Conservation (phyloP, 306 rosid genomes). For the Sicyos baderoa region DNA sequence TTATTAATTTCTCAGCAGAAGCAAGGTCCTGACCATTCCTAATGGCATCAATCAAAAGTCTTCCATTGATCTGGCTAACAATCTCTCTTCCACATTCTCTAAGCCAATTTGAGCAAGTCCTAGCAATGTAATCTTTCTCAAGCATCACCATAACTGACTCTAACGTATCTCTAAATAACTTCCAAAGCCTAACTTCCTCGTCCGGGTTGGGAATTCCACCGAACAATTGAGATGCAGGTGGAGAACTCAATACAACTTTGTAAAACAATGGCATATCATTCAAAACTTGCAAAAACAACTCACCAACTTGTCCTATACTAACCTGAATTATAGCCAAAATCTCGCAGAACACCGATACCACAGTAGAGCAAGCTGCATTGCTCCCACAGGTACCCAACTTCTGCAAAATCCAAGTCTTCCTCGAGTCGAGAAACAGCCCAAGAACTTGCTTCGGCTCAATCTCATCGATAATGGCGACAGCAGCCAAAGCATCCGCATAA, state of each 20-base stretch:
- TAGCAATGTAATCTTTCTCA: conserved; percentile 60
- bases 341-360: conserved; percentile 69
- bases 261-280: conserved; percentile 89
- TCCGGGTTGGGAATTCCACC: conserved; percentile 97
- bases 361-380: conserved; percentile 36
- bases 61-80: conserved; percentile 58
- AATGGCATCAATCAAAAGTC: conserved; percentile 62
- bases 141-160: conserved; percentile 61
- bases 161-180: conserved; percentile 63
- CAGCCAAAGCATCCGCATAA: conserved; percentile 82
- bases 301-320: conserved; percentile 86
- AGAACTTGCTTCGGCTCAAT: conserved; percentile 57
- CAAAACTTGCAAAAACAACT: conserved; percentile 75
- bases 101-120: conserved; percentile 64
- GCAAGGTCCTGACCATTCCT: conserved; percentile 66
- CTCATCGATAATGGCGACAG: conserved; percentile 69
- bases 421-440: conserved; percentile 61
- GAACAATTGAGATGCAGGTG: conserved; percentile 80
- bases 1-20: conserved; percentile 75
- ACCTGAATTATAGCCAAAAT: conserved; percentile 82
- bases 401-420: conserved; percentile 71
- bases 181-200: conserved; percentile 95
- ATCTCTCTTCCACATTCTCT: conserved; percentile 55
- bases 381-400: conserved; percentile 42
- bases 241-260: conserved; percentile 61